Conservation (phyloP, 495 filamentous ascomycete genomes). For the Aspergillus leporis region DNA sequence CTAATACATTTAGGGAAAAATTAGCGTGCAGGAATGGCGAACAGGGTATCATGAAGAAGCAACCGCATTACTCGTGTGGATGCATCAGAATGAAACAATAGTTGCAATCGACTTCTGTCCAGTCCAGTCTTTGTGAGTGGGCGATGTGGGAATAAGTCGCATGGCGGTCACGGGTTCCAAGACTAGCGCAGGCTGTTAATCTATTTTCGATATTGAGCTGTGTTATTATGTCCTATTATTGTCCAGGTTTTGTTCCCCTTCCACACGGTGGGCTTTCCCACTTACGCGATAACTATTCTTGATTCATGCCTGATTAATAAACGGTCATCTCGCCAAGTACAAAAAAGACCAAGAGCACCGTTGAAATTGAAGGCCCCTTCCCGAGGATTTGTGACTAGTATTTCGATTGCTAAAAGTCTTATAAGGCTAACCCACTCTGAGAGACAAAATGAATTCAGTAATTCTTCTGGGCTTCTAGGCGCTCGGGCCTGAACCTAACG, state of each 20-base stretch:
- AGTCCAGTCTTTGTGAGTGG: background rate
- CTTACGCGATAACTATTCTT: background rate
- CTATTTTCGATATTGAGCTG: constrained; percentile 5
- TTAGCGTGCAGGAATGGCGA: background rate
- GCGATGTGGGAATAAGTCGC: constrained; percentile 6
- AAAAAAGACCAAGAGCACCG: background rate
- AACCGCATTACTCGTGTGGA: background rate
- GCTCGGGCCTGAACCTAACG: constrained; percentile 2
- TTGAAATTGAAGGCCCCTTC: background rate
- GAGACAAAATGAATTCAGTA: background rate
- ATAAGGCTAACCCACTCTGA: background rate
- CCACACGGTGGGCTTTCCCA: constrained; percentile 1
- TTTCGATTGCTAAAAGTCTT: background rate
- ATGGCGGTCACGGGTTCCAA: constrained; percentile 17
- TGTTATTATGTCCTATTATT: background rate
- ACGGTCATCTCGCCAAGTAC: background rate
- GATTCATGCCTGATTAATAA: background rate
- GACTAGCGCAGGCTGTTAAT: constrained; percentile 2
- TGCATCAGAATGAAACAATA: constrained; percentile 11
- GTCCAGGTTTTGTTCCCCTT: constrained; percentile 1
- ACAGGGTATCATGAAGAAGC: background rate
- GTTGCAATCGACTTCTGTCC: background rate
- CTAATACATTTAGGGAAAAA: no score
- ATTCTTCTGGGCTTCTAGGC: constrained; percentile 4
- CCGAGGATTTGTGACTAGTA: background rate